phyloP scores from a whole-genome alignment of 805 yeast genomes.

The Sugiyamaella smithiae region DNA sequence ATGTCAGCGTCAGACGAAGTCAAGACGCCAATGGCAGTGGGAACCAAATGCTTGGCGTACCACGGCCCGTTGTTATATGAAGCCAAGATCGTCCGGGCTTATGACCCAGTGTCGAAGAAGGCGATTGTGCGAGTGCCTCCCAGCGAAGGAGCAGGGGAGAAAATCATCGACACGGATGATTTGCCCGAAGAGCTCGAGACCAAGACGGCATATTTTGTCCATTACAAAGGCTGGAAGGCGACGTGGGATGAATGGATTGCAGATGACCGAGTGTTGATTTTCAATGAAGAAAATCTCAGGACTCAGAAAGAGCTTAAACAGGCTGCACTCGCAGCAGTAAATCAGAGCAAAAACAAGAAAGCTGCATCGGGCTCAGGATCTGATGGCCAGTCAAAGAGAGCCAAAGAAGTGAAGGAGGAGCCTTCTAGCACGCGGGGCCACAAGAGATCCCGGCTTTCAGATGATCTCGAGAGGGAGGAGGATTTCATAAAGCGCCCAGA shows the following conservation, averaged over 20 bases:
- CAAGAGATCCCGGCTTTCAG: slow-evolving; percentile 24
- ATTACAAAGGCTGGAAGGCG: slow-evolving; percentile 93
- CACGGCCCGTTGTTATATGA: slow-evolving; percentile 91
- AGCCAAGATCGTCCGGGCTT: slow-evolving; percentile 70
- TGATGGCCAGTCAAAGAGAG: not conserved
- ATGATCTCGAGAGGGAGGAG: slow-evolving; percentile 38
- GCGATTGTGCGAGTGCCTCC: slow-evolving; percentile 17
- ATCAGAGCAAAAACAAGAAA: slow-evolving; percentile 19
- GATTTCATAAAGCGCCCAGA: slow-evolving; percentile 43
- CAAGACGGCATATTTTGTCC: slow-evolving; percentile 60
- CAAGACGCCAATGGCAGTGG: slow-evolving; percentile 16
- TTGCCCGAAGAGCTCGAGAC: slow-evolving; percentile 38
- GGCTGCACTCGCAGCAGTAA: slow-evolving; percentile 40
- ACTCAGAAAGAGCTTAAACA: slow-evolving; percentile 59
- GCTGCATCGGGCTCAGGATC: slow-evolving; percentile 10
- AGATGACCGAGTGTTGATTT: slow-evolving; percentile 60
- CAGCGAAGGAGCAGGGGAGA: slow-evolving; percentile 21
- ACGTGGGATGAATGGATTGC: slow-evolving; percentile 98
- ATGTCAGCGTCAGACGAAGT: not conserved
- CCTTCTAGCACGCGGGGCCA: slow-evolving; percentile 11
- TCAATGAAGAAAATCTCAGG: slow-evolving; percentile 63
- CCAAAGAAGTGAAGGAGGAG: not conserved
- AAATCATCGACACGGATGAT: slow-evolving; percentile 21
- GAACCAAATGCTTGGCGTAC: slow-evolving; percentile 61
- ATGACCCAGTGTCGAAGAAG: slow-evolving; percentile 45